These are phyloP conservation scores for Epicoccum nigrum DNA, from an alignment of 2,329 filamentous ascomycete species.

Conservation along the genomic window DNA sequence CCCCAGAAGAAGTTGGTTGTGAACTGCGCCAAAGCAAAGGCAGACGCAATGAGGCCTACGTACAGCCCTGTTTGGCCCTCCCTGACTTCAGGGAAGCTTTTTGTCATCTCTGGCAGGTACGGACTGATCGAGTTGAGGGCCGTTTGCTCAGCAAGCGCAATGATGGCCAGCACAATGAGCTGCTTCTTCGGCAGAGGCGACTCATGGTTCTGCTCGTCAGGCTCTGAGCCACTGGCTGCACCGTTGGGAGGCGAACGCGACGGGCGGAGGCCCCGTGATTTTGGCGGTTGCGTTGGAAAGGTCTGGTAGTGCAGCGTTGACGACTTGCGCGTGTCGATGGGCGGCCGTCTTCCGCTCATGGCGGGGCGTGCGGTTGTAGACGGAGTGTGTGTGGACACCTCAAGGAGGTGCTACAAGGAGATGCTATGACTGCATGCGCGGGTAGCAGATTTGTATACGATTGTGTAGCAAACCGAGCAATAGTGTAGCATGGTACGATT, in stretches of 20 bases:
- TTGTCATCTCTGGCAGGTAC: conserved; percentile 92
- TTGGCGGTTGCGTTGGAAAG: conserved; percentile 76
- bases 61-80: conserved; percentile 77
- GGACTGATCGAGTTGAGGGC: conserved; percentile 95
- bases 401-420: conserved; percentile 19
- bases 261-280: conserved; percentile 64
- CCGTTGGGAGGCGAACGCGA: conserved; percentile 36
- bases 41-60: conserved; percentile 86
- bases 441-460: not conserved
- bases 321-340: conserved; percentile 53
- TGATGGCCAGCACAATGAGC: conserved; percentile 81
- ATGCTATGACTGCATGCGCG: conserved; percentile 6
- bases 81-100: conserved; percentile 80
- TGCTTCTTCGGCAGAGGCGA: conserved; percentile 84
- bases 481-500: not conserved
- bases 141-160: conserved; percentile 92
- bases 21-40: conserved; percentile 91
- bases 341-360: conserved; percentile 44
- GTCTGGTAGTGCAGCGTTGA: conserved; percentile 77
- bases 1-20: conserved; percentile 93
- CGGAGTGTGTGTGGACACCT: conserved; percentile 24
- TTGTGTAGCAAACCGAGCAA: not conserved
- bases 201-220: conserved; percentile 53
- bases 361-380: conserved; percentile 13
- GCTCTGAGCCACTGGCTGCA: conserved; percentile 42